Percentiles rank a stretch among this genome's conserved stretches.
phyloP scores from a whole-genome alignment of 139 green algal genomes.

The Micractinium conductrix region DNA sequence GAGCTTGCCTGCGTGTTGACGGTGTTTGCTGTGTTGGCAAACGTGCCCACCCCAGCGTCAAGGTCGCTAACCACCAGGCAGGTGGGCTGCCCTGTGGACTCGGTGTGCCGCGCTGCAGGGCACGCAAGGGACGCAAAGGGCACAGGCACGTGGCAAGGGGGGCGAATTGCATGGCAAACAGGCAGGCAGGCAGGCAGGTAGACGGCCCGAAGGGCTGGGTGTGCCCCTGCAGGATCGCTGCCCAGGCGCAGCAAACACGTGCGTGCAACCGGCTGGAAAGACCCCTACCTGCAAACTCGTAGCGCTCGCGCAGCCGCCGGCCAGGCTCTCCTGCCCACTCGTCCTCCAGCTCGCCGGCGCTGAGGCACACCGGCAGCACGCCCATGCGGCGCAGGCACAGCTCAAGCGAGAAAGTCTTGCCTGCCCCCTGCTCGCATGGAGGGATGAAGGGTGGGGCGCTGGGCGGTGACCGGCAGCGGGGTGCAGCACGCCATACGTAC shows the following conservation, averaged over 20 bases:
- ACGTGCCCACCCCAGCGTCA: conserved; percentile 46
- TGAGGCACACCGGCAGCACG: conserved; percentile 33
- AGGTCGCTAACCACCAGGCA: conserved; percentile 54
- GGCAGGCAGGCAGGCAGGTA: background rate
- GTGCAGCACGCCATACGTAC: no score
- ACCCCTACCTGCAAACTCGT: conserved; percentile 13
- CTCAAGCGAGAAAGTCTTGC: conserved; percentile 77
- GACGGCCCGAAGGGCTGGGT: no score
- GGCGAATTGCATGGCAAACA: no score
- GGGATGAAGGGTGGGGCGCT: background rate
- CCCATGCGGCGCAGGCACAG: conserved; percentile 9
- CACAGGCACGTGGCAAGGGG: conserved; percentile 5
- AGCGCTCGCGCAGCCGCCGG: conserved; percentile 42
- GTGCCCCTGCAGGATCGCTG: no score
- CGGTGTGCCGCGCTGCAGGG: conserved; percentile 27
- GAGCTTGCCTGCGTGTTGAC: conserved; percentile 72
- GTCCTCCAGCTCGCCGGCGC: conserved; percentile 79
- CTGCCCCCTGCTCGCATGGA: conserved; percentile 47
- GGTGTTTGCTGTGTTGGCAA: conserved; percentile 41
- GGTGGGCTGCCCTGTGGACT: conserved; percentile 27
- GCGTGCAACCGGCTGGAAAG: background rate
- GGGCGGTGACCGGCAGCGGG: background rate
- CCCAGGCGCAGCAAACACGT: background rate
- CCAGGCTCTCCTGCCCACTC: conserved; percentile 70
- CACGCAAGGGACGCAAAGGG: no score